Evolutionary conservation across 208 protist genomes (phyloP), one percentile per base, ranked within the genome.

Genomic region (Leishmania braziliensis): DNA sequence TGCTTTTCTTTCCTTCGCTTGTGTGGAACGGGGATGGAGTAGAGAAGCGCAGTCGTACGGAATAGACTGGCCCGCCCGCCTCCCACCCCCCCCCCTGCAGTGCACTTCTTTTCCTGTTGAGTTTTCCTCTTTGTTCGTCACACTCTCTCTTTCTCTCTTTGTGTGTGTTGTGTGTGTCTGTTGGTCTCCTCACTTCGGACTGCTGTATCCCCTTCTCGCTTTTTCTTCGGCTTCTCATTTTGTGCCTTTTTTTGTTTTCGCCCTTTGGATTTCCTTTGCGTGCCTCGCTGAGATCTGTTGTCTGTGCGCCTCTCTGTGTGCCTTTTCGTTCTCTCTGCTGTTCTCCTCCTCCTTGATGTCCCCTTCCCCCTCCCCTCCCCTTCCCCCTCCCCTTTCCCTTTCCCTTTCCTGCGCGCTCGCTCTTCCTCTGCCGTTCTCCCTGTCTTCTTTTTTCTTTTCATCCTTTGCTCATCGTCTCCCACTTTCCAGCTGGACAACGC

Each of bases 271-370:
- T 14, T 20, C 26, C 8, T 73, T 6, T 53, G 9, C 1, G 46
- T 23, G 9, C 14, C 9, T 14, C 2, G 70, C 26, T 53, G 26
- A 79, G 8, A 16, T 69, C 54, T 51, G 10, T 80, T 78, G 18
- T 53, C 72, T 56, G 72, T 26, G 26, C 62, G 50, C 65, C 43
- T 75, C 72, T 20, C 58, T 81, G 29, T 43, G 39, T 43, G 39
- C 1, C 33, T 69, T 23, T 83, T 80, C 43, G 46, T 77, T 66
- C 54, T 69, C 51, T 54, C 84, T 5, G 23, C 2, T 53, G 50
- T 79, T 54, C 62, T 84, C 53, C 66, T 56, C 78, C 54, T 79
- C 39, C 50, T 69, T 18, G 54, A 46, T 73, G 39, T 18, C 53
- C 20, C 20, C 53, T 0, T 58, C 53, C 53, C 18, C 53, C 58